phyloP scores from a whole-genome alignment of 1,284 basidiomycete species.

The Apiotrichum gracile region DNA sequence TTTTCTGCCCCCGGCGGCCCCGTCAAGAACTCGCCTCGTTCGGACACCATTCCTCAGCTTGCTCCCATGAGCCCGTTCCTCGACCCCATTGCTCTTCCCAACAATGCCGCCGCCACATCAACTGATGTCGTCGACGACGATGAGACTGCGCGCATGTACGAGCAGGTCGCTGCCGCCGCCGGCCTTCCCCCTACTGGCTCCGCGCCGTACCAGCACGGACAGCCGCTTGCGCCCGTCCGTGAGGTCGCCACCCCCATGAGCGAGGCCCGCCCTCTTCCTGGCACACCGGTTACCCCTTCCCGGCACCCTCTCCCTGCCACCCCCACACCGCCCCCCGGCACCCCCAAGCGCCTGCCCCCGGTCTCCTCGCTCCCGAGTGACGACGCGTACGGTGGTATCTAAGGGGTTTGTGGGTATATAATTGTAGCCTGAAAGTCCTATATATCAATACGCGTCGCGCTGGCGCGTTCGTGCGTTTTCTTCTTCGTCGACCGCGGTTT shows the following conservation, averaged over 20 bases:
- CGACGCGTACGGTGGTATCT: conserved; percentile 45
- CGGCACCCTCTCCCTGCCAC: not conserved
- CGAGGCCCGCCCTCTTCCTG: not conserved
- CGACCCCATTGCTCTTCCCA: not conserved
- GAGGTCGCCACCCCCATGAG: conserved; percentile 34
- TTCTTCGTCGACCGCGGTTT: not conserved
- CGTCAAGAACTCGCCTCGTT: not conserved
- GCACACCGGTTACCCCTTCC: not conserved
- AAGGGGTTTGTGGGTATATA: not conserved
- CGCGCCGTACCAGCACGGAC: conserved; percentile 42
- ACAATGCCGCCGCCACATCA: not conserved
- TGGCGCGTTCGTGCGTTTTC: not conserved
- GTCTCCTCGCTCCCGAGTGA: too few species aligned
- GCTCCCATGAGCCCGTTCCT: conserved; percentile 36
- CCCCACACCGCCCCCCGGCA: conserved; percentile 12
- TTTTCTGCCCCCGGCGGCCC: not conserved
- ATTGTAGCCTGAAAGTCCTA: not conserved
- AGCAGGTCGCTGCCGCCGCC: conserved; percentile 37
- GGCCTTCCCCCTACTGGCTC: conserved; percentile 21
- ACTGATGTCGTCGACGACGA: conserved; percentile 14
- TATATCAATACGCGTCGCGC: not conserved
- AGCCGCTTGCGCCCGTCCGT: conserved; percentile 36
- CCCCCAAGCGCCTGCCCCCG: conserved; percentile 28
- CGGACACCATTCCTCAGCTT: conserved; percentile 22
- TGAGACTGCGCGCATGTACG: conserved; percentile 30